Evolutionary conservation across 1,284 basidiomycete species (phyloP).

Genomic region (Ganoderma multipileum): DNA sequence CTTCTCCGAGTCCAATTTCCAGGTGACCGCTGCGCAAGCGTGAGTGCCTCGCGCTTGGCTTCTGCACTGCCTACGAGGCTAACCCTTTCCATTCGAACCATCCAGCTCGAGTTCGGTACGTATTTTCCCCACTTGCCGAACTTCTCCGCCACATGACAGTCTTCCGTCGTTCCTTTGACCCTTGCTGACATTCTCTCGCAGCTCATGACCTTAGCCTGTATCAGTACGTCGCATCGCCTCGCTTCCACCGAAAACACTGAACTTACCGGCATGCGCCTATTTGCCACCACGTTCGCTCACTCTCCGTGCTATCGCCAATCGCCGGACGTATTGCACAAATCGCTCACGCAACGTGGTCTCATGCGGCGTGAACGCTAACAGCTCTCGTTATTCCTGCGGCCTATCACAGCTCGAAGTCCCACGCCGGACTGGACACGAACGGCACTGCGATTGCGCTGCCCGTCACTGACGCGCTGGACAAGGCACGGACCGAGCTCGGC

Average conservation of each 20-base stretch:
- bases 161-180: neutral
- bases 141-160: slow-evolving; percentile 3
- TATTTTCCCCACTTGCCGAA: slow-evolving; percentile 8
- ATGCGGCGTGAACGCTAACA: slow-evolving; percentile 42
- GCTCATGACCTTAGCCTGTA: slow-evolving; percentile 89
- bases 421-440: slow-evolving; percentile 29
- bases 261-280: slow-evolving; percentile 8
- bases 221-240: slow-evolving; percentile 60
- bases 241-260: slow-evolving; percentile 10
- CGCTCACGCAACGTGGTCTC: neutral
- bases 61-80: slow-evolving; percentile 21
- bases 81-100: slow-evolving; percentile 25
- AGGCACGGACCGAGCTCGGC: slow-evolving; percentile 20
- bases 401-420: slow-evolving; percentile 63
- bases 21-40: slow-evolving; percentile 86
- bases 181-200: slow-evolving; percentile 40
- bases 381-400: slow-evolving; percentile 93
- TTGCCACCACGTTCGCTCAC: neutral
- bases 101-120: slow-evolving; percentile 68
- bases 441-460: slow-evolving; percentile 18
- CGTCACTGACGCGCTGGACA: slow-evolving; percentile 17
- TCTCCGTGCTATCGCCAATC: slow-evolving; percentile 1
- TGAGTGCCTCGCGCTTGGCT: slow-evolving; percentile 48
- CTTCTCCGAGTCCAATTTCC: slow-evolving; percentile 76
- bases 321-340: neutral